Evolutionary conservation across 768 basidiomycete genomes (phyloP).

Genomic region (Trametes cingulata): DNA sequence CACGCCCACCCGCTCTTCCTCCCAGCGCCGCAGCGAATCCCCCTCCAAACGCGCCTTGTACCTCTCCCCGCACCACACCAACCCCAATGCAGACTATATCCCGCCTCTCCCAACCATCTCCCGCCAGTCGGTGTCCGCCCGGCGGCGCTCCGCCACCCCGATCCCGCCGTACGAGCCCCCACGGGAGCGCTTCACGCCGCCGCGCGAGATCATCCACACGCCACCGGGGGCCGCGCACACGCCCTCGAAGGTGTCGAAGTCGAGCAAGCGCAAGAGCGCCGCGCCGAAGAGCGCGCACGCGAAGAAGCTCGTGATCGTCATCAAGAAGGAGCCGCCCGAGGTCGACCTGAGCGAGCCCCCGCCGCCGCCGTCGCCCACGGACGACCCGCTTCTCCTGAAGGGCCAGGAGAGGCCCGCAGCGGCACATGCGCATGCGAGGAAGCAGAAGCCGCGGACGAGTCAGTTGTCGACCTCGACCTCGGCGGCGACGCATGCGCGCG

Average conservation of each 20-base stretch:
- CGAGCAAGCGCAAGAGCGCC: conserved; percentile 38
- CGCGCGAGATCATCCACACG: conserved; percentile 56
- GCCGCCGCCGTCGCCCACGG: conserved; percentile 72
- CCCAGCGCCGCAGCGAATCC: conserved; percentile 25
- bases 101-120: conserved; percentile 35
- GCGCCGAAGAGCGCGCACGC: conserved; percentile 31
- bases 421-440: no score
- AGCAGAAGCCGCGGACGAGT: conserved; percentile 8
- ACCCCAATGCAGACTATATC: conserved; percentile 51
- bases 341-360: conserved; percentile 58
- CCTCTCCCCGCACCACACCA: conserved; percentile 47
- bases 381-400: conserved; percentile 67
- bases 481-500: conserved; percentile 35
- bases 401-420: conserved; percentile 42
- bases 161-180: conserved; percentile 65
- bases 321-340: conserved; percentile 68
- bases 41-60: conserved; percentile 31
- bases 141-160: conserved; percentile 53
- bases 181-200: conserved; percentile 67
- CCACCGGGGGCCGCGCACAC: conserved; percentile 32
- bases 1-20: conserved; percentile 29
- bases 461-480: conserved; percentile 28
- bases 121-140: conserved; percentile 26
- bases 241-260: conserved; percentile 36
- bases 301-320: conserved; percentile 29